Percentiles rank a stretch among this genome's conserved stretches.
Conservation (phyloP, 2,329 filamentous ascomycete genomes). For the Akanthomyces muscarius region DNA sequence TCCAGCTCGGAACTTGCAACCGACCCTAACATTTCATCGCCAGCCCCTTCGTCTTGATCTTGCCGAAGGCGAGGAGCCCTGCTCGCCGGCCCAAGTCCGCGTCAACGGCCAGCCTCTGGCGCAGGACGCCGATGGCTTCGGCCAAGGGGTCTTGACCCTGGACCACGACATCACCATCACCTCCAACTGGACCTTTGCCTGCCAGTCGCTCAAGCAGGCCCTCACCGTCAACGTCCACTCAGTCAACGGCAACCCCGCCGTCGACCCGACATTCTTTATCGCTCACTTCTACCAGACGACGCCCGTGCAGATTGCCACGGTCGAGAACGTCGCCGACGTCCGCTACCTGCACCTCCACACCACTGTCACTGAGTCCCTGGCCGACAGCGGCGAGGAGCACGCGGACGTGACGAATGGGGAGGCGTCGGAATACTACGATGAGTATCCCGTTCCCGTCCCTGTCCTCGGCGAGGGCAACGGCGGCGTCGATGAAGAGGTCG, state of each 20-base stretch:
- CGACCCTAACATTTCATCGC: constrained; percentile 11
- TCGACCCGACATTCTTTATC: constrained; percentile 36
- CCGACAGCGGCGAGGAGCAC: constrained; percentile 19
- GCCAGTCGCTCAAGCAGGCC: constrained; percentile 40
- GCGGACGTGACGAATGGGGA: neutral
- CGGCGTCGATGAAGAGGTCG: constrained; percentile 39
- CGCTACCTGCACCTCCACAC: constrained; percentile 22
- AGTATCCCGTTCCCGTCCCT: constrained; percentile 6
- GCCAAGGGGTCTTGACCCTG: constrained; percentile 39
- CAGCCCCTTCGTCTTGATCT: constrained; percentile 43
- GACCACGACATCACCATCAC: constrained; percentile 36
- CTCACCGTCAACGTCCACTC: constrained; percentile 41
- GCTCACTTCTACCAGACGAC: constrained; percentile 44
- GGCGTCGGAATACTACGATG: neutral
- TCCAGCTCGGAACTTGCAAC: neutral
- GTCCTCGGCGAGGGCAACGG: constrained; percentile 22
- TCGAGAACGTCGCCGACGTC: constrained; percentile 39
- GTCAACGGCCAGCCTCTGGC: constrained; percentile 42
- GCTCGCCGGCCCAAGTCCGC: constrained; percentile 43
- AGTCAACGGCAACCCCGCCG: constrained; percentile 38
- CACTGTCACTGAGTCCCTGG: constrained; percentile 12
- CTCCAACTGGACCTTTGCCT: constrained; percentile 46
- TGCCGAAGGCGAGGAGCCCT: constrained; percentile 41
- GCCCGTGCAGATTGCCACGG: constrained; percentile 39
- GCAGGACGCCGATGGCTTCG: constrained; percentile 37